Evolutionary conservation across 768 basidiomycete species (phyloP), one percentile per base, ranked within the genome.

Genomic region (Solioccasus polychromus): DNA sequence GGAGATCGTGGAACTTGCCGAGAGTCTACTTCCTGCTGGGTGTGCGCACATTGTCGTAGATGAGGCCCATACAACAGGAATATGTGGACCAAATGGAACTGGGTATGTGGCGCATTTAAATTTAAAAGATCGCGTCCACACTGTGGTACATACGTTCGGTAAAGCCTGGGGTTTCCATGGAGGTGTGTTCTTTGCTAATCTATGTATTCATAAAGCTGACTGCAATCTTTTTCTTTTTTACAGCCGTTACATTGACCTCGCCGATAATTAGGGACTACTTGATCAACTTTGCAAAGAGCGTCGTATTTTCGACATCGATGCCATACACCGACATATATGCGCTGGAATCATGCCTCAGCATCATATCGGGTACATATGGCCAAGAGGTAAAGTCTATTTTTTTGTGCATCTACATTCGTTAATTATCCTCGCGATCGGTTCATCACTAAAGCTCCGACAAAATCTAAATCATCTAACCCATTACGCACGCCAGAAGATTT

Each of bases 21-120:
- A 78, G 20, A 44, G 56, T 2, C 48, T 64, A 0, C 56, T 77
- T 3, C 74, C 73, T 4, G 39, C 44, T 5, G 67, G 64, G 6
- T 66, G 63, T 36, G 68, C 60, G 25, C 72, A 72, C 60, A 63
- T 83, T 26, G 59, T 80, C 6, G 66, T 80, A 7, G 80, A 82
- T 48, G 80, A 80, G 58, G 79, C 79, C 0, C 80, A 83, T 48
- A 71, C 79, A 5, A 78, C 76, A 0, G 80, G 76, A 0, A 55
- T 76, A n/a, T 77, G 71, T 51, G 80, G 80, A 0, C 54, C 61
- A 0, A 49, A 68, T 4, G 80, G 80, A 1, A 54, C 72, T 19
- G 80, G 80, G 0, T 58, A 52, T 28, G 69, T 72, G 12, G 59
- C 67, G 31, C 51, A 61, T n/a, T 63, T 79, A 5, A 74, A 73